Base-by-base conservation (phyloP, 1,284 basidiomycete species). In the Puccinia novopanici region DNA sequence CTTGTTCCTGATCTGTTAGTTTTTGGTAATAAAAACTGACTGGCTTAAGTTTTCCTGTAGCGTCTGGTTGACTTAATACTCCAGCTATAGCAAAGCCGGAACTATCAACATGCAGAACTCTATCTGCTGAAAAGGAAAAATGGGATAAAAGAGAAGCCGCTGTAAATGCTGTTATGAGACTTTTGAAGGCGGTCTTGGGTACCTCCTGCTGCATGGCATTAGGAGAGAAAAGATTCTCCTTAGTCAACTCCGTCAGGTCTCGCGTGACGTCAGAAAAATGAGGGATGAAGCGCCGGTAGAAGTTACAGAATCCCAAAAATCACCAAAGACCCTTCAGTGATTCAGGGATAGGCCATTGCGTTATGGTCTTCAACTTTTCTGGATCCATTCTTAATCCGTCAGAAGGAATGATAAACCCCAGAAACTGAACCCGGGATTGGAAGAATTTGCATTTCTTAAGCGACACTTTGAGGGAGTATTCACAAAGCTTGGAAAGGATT, bases 51-150 rank as follows among this genome's bases (percentile, higher is more conserved):
- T 61, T 48, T 1, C 67, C 67, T 10, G 22, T 15, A 24, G 0
- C 22, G 61, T 79, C 55, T 2, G 76, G 67, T 55, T 79, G 76
- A 24, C 50, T 68, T n/a, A n/a, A n/a, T n/a, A n/a, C n/a, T n/a
- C n/a, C n/a, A 40, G 68, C 52, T 10, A 79, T 57, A 4, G 76
- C 68, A 50, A 34, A 71, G 1, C 76, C 67, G 24, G 54, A 79
- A 34, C 67, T 57, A 22, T 79, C 76, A 8, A 79, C 76, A n/a
- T 77, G 75, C 0, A 77, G 10, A 2, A 52, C 48, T 22, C 75
- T 2, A n/a, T 61, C 40, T 34, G 48, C 65, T 27, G 34, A 9
- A 59, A 78, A 78, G 17, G 30, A 50, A 71, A 78, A 78, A 70
- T 78, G 75, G 5, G 37, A 40, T 0, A 78, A 34, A 13, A 78